Conservation (phyloP, 192 early-diverging fungal genomes). For the Phlyctochytrium bullatum region DNA sequence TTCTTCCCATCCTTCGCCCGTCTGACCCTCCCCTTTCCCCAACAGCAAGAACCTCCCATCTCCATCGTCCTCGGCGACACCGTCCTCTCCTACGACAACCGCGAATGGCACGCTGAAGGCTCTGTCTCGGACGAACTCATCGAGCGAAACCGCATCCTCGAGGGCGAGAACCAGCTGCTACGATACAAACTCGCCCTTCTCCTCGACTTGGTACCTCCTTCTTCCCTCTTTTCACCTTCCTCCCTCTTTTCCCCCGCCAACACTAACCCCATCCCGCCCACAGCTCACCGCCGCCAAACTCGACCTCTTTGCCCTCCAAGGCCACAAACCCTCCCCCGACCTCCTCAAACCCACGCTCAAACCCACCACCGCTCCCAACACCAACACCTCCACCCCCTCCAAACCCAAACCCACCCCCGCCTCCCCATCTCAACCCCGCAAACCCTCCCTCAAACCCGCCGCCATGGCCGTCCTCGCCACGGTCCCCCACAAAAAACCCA, state of each 20-base stretch:
- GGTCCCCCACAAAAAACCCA: not conserved
- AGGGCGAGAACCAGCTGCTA: constrained; percentile 40
- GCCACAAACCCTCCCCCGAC: not conserved
- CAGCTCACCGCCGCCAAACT: constrained; percentile 4
- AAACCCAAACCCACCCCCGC: not conserved
- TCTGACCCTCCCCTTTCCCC: no score
- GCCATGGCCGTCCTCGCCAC: not conserved
- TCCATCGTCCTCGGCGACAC: constrained; percentile 12
- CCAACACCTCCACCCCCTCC: not conserved
- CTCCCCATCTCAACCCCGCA: not conserved
- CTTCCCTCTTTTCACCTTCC: no score
- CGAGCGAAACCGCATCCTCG: constrained; percentile 32
- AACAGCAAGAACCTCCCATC: not conserved
- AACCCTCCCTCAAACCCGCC: not conserved
- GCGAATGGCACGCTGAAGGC: constrained; percentile 13
- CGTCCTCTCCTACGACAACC: constrained; percentile 16
- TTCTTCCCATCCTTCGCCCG: no score
- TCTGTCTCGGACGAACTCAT: constrained; percentile 21
- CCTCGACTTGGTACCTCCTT: constrained; percentile 29
- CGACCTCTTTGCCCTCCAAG: constrained; percentile 1
- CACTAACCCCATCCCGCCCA: not conserved
- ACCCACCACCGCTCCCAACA: not conserved
- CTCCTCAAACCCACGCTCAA: not conserved
- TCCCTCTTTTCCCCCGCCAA: no score
- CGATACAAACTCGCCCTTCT: constrained; percentile 33